Evolutionary conservation across 1,284 basidiomycete species (phyloP), one percentile per base, ranked within the genome.

Genomic region (Puccinia polysora): DNA sequence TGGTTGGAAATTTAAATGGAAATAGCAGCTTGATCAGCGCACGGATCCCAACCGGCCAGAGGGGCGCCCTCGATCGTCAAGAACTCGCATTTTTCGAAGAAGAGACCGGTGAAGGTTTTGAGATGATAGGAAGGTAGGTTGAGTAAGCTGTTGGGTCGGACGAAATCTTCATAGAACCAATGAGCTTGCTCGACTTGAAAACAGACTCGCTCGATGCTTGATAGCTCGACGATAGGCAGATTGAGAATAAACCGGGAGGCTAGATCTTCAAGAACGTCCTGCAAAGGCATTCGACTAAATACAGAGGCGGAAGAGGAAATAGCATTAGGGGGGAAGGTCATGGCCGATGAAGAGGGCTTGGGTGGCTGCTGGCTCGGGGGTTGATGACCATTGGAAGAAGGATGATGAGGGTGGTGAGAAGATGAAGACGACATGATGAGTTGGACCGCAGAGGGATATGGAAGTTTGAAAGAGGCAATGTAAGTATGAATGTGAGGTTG

Each of bases 141-240:
- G 76, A 96, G 91, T 79, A 89, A 84, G 79, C 92, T 90, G 52
- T 67, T 68, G 0, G 81, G 81, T 20, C 95, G 89, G 74, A 98
- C 87, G 77, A 97, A 98, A 81, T 99, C 96, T 82, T 98, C 95
- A 79, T 99, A 99, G 81, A 93, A 99, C 96, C 96, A 99, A 81
- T 99, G 95, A 20, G 96, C 96, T 85, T 97, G 94, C 82, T 99
- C 96, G 73, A 97, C 92, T 82, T 98, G 96, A 82, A 98, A 98
- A 82, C 92, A 97, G 78, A 98, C 88, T 75, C 96, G 86, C 79
- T 96, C 92, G 74, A 97, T 84, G 25, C 89, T 91, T 64, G 86
- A 86, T 73, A 95, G 86, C 82, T 99, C 96, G 78, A 91, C 89
- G 75, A 90, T 88, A 4, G 96, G 96, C 65, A 99, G 85, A 81